A percentile compares a stretch with the other conserved stretches of the same genome.
Evolutionary conservation across 768 basidiomycete genomes (phyloP).

Genomic region (Leccinum pellstonianum): DNA sequence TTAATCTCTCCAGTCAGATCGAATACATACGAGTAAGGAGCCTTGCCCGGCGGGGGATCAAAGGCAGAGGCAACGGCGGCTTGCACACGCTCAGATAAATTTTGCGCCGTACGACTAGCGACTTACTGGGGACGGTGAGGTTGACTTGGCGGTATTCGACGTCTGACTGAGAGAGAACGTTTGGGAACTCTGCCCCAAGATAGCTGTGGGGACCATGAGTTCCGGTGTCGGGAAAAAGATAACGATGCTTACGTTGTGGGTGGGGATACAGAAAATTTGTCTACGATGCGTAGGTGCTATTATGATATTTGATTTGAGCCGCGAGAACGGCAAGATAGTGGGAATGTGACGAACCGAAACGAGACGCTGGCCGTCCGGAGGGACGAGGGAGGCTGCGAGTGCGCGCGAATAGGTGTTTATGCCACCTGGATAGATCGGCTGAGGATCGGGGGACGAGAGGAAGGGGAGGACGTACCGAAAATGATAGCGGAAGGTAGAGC

Average conservation of each 20-base stretch:
- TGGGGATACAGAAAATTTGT: slow-evolving; percentile 70
- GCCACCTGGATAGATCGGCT: slow-evolving; percentile 52
- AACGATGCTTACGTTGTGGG: slow-evolving; percentile 61
- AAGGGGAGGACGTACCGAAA: slow-evolving; percentile 54
- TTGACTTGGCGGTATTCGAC: slow-evolving; percentile 85
- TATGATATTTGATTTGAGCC: slow-evolving; percentile 6
- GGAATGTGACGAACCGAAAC: slow-evolving; percentile 58
- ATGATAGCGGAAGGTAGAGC: slow-evolving; percentile 69
- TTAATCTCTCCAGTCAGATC: slow-evolving; percentile 82
- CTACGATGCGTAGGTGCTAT: slow-evolving; percentile 69
- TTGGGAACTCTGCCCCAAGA: slow-evolving; percentile 71
- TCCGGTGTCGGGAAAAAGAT: slow-evolving; percentile 13
- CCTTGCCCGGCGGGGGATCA: slow-evolving; percentile 65
- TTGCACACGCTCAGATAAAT: slow-evolving; percentile 31
- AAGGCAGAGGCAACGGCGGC: slow-evolving; percentile 69
- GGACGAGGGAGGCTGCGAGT: slow-evolving; percentile 66
- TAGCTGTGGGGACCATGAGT: slow-evolving; percentile 48
- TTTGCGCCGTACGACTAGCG: neutral
- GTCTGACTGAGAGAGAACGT: slow-evolving; percentile 60
- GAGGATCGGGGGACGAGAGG: slow-evolving; percentile 6
- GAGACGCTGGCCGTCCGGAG: slow-evolving; percentile 61
- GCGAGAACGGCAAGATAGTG: slow-evolving; percentile 10
- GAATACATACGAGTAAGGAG: slow-evolving; percentile 78
- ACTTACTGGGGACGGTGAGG: slow-evolving; percentile 67
- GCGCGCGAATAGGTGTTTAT: slow-evolving; percentile 77